These are phyloP conservation scores for Colletotrichum orbiculare DNA, from an alignment of 2,329 filamentous ascomycete genomes.

Conservation along the genomic window DNA sequence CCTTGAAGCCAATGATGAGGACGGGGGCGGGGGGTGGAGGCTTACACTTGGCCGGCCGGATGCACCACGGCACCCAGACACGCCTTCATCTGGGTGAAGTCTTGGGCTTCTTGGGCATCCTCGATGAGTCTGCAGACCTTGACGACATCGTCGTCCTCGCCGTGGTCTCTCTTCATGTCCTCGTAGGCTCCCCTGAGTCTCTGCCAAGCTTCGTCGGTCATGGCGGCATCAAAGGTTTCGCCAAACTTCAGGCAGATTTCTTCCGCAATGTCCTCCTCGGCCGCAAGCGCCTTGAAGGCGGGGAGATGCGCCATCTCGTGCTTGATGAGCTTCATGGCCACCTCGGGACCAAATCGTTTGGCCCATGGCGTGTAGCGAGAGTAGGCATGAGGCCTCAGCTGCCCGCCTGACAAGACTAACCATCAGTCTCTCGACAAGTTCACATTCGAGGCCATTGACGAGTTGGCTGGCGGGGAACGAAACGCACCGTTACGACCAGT, in stretches of 20 bases:
- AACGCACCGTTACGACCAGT: conserved; percentile 49
- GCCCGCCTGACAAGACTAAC: conserved; percentile 11
- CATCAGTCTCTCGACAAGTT: too few relatives aligned
- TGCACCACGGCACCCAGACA: conserved; percentile 8
- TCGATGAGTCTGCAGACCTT: conserved; percentile 4
- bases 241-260: conserved; percentile 8
- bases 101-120: neutral
- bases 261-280: neutral
- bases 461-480: too few relatives aligned
- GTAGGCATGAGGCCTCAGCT: conserved; percentile 39
- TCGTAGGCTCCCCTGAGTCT: conserved; percentile 12
- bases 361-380: conserved; percentile 37
- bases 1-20: neutral
- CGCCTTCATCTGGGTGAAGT: conserved; percentile 16
- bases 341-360: conserved; percentile 37
- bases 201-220: conserved; percentile 1
- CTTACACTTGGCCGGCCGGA: conserved; percentile 16
- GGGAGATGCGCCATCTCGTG: conserved; percentile 40
- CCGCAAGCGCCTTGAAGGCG: conserved; percentile 8
- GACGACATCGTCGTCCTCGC: neutral
- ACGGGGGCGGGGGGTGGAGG: neutral
- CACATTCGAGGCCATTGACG: too few relatives aligned
- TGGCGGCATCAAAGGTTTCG: conserved; percentile 8
- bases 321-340: conserved; percentile 39
- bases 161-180: conserved; percentile 5